A percentile compares a stretch with the other conserved stretches of the same genome.
Evolutionary conservation across 2,329 filamentous ascomycete genomes (phyloP).

Genomic region (Pseudocercospora pini-densiflorae): DNA sequence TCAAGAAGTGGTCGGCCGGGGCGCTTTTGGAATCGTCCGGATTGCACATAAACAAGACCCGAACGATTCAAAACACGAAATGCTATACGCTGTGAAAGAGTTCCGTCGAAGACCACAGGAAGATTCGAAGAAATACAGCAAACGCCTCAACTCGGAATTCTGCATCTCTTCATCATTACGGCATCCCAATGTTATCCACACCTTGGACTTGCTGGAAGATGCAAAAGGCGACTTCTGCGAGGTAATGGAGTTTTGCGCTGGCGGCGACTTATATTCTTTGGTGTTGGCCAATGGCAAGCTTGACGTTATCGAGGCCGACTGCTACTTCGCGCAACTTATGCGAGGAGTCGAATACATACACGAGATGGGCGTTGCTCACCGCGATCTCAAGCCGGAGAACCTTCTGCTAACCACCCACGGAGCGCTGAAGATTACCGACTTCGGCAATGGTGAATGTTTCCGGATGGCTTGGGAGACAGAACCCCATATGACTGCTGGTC

Average conservation of each 20-base stretch:
- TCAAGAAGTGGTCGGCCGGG: constrained; percentile 93
- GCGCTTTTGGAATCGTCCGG: constrained; percentile 94
- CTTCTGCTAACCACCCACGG: constrained; percentile 90
- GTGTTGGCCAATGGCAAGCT: constrained; percentile 90
- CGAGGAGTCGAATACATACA: constrained; percentile 98
- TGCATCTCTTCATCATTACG: constrained; percentile 97
- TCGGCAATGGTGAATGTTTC: constrained; percentile 98
- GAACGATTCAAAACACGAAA: constrained; percentile 75
- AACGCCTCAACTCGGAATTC: constrained; percentile 94
- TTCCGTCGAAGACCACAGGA: constrained; percentile 94
- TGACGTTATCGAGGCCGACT: constrained; percentile 90
- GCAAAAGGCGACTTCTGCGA: constrained; percentile 98
- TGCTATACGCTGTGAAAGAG: constrained; percentile 97
- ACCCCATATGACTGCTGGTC: constrained; percentile 95
- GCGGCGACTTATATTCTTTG: constrained; percentile 92
- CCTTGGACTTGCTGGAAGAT: constrained; percentile 91
- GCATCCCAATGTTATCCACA: constrained; percentile 98
- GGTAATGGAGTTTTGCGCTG: constrained; percentile 99
- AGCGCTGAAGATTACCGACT: constrained; percentile 95
- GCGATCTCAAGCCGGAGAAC: constrained; percentile 96
- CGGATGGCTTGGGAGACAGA: constrained; percentile 99
- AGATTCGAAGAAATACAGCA: constrained; percentile 96
- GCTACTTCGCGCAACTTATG: constrained; percentile 99
- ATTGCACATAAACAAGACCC: constrained; percentile 96
- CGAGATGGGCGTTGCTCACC: constrained; percentile 98